Percentiles rank a stretch among this genome's conserved stretches.
These are phyloP conservation scores for Zygnema cylindricum DNA, from an alignment of 139 green algal species.

Conservation along the genomic window DNA sequence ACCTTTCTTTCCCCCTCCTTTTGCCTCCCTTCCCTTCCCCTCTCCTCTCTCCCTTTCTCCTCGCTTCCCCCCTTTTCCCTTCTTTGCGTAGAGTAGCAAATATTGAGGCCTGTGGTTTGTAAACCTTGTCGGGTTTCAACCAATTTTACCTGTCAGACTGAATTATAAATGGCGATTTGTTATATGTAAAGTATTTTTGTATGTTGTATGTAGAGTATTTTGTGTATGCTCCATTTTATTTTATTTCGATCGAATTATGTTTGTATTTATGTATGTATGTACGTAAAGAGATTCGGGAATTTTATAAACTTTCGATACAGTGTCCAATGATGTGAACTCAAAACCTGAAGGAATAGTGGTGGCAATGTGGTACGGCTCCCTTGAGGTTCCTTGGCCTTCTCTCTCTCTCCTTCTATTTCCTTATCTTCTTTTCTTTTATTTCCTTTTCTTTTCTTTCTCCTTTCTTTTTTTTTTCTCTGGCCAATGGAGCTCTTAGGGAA, in stretches of 20 bases:
- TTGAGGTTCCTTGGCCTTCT: neutral
- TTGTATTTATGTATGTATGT: too few species aligned
- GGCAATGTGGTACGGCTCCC: neutral
- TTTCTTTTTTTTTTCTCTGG: neutral
- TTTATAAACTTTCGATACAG: neutral
- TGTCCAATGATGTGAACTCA: neutral
- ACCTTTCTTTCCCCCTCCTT: too few species aligned
- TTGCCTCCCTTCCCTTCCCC: too few species aligned
- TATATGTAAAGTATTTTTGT: neutral
- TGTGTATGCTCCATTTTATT: neutral
- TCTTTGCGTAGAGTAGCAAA: too few species aligned
- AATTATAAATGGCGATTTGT: neutral
- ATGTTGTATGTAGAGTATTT: neutral
- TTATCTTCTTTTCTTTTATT: neutral
- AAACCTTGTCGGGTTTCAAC: neutral
- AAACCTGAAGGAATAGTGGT: neutral
- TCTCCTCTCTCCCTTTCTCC: too few species aligned
- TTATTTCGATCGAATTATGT: neutral
- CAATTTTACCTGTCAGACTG: neutral
- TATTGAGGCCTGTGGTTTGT: too few species aligned
- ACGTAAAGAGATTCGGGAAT: too few species aligned
- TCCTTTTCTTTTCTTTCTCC: neutral
- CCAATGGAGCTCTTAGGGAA: neutral
- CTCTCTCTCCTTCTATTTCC: neutral
- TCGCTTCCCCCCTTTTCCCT: too few species aligned